Conservation (phyloP, 257 asterid genomes). For the Solanum infundibuliforme region DNA sequence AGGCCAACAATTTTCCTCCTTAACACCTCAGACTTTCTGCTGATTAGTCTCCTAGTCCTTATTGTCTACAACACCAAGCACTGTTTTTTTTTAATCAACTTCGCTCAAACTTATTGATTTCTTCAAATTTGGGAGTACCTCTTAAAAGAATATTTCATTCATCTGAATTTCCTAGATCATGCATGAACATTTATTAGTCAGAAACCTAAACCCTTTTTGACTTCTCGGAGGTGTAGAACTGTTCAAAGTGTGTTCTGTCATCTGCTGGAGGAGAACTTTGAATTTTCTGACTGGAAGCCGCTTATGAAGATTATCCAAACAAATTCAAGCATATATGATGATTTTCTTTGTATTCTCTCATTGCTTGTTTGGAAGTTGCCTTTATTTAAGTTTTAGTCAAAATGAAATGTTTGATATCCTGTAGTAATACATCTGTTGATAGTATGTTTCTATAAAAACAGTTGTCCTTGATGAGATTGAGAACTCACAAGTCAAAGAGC, state of each 20-base stretch:
- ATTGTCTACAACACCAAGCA: background rate
- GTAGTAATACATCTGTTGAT: background rate
- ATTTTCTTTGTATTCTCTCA: background rate
- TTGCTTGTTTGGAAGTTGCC: background rate
- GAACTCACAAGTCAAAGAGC: background rate
- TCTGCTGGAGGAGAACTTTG: background rate
- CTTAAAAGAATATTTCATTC: background rate
- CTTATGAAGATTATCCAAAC: background rate
- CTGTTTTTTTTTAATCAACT: background rate
- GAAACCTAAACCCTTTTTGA: background rate
- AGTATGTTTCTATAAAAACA: background rate
- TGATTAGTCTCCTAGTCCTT: background rate
- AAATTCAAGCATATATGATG: background rate
- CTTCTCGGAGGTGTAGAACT: background rate
- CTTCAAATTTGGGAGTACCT: background rate
- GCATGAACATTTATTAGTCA: background rate
- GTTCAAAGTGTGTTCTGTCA: background rate
- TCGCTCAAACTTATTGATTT: background rate
- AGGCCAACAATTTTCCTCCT: background rate
- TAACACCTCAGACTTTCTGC: background rate
- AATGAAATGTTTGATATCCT: background rate
- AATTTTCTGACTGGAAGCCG: background rate
- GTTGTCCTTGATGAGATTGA: background rate
- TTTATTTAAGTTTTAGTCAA: background rate
- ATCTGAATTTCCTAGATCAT: background rate